Evolutionary conservation across 2,329 filamentous ascomycete genomes (phyloP).

Genomic region (Ceratocystis harringtonii): DNA sequence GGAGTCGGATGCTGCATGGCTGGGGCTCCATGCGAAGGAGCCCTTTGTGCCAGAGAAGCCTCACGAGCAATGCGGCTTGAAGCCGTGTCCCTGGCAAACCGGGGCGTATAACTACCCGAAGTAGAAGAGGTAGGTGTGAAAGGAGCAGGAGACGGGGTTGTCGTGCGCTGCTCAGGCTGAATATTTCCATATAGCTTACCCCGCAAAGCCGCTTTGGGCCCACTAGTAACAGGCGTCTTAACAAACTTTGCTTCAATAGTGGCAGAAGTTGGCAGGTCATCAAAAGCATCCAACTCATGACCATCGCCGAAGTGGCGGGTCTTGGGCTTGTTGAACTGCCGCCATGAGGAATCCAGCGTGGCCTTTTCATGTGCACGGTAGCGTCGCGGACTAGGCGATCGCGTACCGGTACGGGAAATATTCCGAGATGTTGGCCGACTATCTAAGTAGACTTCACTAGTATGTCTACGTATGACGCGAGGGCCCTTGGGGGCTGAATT

Average conservation of each 20-base stretch:
- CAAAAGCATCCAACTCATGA: conserved; percentile 80
- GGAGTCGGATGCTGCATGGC: conserved; percentile 38
- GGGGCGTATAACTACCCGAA: conserved; percentile 35
- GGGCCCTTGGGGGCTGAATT: conserved; percentile 56
- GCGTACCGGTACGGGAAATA: conserved; percentile 41
- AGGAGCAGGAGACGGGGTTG: conserved; percentile 39
- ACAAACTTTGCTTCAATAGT: conserved; percentile 68
- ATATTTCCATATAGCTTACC: conserved; percentile 43
- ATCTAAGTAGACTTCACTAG: conserved; percentile 57
- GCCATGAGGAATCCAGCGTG: conserved; percentile 18
- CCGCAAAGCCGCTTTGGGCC: conserved; percentile 47
- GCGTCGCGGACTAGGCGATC: conserved; percentile 45
- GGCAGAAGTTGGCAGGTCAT: conserved; percentile 81
- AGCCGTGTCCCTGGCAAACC: conserved; percentile 50
- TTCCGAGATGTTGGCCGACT: conserved; percentile 42
- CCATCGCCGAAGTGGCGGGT: conserved; percentile 63
- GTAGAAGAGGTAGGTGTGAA: conserved; percentile 46
- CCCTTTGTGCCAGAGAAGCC: conserved; percentile 44
- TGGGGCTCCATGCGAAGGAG: conserved; percentile 35
- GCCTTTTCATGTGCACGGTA: conserved; percentile 20
- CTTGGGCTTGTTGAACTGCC: conserved; percentile 19
- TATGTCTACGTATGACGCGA: conserved; percentile 61
- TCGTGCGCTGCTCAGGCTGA: conserved; percentile 35
- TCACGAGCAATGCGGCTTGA: conserved; percentile 51
- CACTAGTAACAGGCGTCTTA: conserved; percentile 59